Percentiles rank a stretch among this genome's conserved stretches.
phyloP scores from a whole-genome alignment of 169 alveolate species.

The Perkinsus olseni region DNA sequence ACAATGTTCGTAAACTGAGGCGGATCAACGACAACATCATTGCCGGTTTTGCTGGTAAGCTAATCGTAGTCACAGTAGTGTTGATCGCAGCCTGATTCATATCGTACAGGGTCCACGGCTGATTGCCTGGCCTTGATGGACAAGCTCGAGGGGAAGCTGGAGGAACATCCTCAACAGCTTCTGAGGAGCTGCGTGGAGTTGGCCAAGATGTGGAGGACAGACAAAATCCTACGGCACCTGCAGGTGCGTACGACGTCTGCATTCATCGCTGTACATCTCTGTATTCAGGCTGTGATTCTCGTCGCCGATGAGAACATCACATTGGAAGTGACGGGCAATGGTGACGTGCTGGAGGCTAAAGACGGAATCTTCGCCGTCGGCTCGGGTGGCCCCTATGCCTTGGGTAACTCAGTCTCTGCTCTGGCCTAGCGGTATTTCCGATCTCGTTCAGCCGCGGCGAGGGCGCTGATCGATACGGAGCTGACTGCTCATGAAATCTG shows the following conservation, averaged over 20 bases:
- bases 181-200: constrained; percentile 63
- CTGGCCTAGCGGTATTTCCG: not conserved
- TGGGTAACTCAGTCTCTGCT: constrained; percentile 7
- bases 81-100: not conserved
- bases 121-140: constrained; percentile 59
- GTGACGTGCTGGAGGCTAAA: constrained; percentile 64
- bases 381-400: constrained; percentile 71
- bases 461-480: constrained; percentile 54
- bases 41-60: constrained; percentile 45
- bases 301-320: constrained; percentile 58
- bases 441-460: constrained; percentile 51
- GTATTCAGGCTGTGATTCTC: constrained; percentile 49
- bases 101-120: constrained; percentile 52
- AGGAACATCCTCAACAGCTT: constrained; percentile 39
- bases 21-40: constrained; percentile 35
- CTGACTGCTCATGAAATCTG: constrained; percentile 56
- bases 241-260: constrained; percentile 13
- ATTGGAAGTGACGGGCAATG: constrained; percentile 60
- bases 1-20: constrained; percentile 40
- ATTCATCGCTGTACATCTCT: not conserved
- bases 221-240: constrained; percentile 51
- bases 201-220: constrained; percentile 70
- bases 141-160: constrained; percentile 45
- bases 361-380: constrained; percentile 66
- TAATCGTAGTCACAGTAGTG: not conserved